Conservation (phyloP, 805 yeast genomes). For the Zygotorulaspora danielsina region DNA sequence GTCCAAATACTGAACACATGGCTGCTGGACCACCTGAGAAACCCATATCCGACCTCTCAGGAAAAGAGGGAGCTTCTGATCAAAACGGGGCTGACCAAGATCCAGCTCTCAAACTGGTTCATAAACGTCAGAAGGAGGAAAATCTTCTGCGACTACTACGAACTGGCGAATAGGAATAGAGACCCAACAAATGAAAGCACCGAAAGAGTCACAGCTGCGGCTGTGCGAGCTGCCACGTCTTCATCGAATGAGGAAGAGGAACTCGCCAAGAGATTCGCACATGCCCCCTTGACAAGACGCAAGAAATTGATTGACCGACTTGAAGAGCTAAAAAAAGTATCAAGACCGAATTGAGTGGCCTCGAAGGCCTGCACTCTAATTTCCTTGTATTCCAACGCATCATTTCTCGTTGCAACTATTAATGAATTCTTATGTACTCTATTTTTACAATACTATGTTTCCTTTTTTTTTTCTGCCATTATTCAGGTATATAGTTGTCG, state of each 20-base stretch:
- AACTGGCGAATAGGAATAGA: conserved; percentile 15
- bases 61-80: conserved; percentile 68
- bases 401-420: not conserved
- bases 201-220: conserved; percentile 15
- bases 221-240: conserved; percentile 16
- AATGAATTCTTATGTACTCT: conserved; percentile 2
- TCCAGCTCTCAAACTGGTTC: conserved; percentile 83
- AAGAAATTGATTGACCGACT: conserved; percentile 35
- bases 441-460: conserved; percentile 2
- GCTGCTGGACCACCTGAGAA: conserved; percentile 68
- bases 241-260: conserved; percentile 19
- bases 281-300: conserved; percentile 29
- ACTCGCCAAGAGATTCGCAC: conserved; percentile 26
- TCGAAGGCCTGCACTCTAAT: not conserved
- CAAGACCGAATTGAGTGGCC: conserved; percentile 6
- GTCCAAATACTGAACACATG: conserved; percentile 68
- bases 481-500: conserved; percentile 28
- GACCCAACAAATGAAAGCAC: conserved; percentile 7
- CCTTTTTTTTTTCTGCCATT: conserved; percentile 4
- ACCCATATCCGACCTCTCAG: conserved; percentile 79
- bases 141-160: conserved; percentile 39
- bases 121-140: conserved; percentile 81
- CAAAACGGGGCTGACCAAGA: conserved; percentile 72
- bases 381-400: too few relatives aligned
- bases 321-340: conserved; percentile 30